Percentiles rank a stretch among this genome's conserved stretches.
phyloP scores from a whole-genome alignment of 306 rosid species.

The Vicia villosa region DNA sequence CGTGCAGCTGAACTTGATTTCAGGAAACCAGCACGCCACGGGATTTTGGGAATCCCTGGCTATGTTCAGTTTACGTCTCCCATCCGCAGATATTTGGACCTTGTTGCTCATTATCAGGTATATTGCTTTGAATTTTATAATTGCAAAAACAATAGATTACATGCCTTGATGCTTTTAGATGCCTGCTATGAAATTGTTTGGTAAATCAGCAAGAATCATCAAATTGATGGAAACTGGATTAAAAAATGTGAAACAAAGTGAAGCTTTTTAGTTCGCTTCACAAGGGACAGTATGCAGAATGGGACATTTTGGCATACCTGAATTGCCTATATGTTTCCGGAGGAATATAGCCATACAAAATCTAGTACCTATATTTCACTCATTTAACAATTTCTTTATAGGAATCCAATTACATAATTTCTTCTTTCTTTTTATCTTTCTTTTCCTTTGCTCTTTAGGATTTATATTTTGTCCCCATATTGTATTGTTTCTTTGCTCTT shows the following conservation, averaged over 20 bases:
- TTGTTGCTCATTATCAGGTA: conserved; percentile 96
- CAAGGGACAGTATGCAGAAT: conserved; percentile 20
- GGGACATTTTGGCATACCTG: too few relatives aligned
- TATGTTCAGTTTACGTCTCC: conserved; percentile 99
- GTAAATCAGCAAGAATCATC: neutral
- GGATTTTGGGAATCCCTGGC: conserved; percentile 85
- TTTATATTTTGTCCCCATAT: neutral
- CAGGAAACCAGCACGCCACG: conserved; percentile 93
- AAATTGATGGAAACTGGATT: conserved; percentile 7
- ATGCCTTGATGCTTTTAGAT: conserved; percentile 20
- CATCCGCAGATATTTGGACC: conserved; percentile 94
- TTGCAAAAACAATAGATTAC: conserved; percentile 14
- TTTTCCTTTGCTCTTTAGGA: neutral
- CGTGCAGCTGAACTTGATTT: conserved; percentile 98
- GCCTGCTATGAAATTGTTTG: neutral
- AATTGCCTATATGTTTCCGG: too few relatives aligned
- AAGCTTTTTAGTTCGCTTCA: conserved; percentile 12
- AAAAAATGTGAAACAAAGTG: neutral
- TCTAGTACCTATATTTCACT: too few relatives aligned
- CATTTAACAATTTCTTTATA: too few relatives aligned
- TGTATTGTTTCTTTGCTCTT: neutral
- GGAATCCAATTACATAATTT: too few relatives aligned
- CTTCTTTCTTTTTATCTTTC: conserved; percentile 16
- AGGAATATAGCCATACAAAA: too few relatives aligned
- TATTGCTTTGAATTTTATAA: conserved; percentile 26